phyloP scores from a whole-genome alignment of 176 grass and related monocot genomes.

The Rhynchospora breviuscula region DNA sequence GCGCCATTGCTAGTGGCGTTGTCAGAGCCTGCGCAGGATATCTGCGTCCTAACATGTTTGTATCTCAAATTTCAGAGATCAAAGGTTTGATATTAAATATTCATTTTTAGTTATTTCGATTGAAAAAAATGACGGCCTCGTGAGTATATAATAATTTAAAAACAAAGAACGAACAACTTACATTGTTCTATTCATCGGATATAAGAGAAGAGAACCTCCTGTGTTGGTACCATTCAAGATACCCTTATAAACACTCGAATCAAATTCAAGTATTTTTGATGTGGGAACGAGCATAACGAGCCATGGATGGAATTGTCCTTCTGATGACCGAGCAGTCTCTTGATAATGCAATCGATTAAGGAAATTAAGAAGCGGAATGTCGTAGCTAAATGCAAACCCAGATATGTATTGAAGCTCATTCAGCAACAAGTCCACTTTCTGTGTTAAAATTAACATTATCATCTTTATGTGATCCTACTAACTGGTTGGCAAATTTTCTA shows the following conservation, averaged over 20 bases:
- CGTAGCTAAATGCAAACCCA: conserved; percentile 26
- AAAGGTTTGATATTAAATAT: too few species aligned
- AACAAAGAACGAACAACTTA: not conserved
- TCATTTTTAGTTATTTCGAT: too few species aligned
- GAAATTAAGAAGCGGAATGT: conserved; percentile 31
- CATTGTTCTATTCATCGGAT: conserved; percentile 36
- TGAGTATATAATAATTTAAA: too few species aligned
- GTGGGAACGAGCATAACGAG: conserved; percentile 40
- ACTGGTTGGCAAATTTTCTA: too few species aligned
- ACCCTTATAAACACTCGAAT: conserved; percentile 25
- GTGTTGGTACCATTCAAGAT: conserved; percentile 27
- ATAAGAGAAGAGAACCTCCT: conserved; percentile 34
- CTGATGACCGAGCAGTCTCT: conserved; percentile 22
- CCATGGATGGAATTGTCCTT: conserved; percentile 35
- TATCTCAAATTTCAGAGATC: too few species aligned
- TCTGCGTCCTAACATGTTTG: too few species aligned
- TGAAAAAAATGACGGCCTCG: too few species aligned
- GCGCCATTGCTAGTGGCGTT: too few species aligned
- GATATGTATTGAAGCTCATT: conserved; percentile 25
- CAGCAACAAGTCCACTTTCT: conserved; percentile 25
- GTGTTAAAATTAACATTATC: not conserved
- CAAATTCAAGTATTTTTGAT: conserved; percentile 32
- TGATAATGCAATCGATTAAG: conserved; percentile 26
- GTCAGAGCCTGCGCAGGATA: too few species aligned
- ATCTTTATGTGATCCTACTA: too few species aligned